These are phyloP conservation scores for Phytophthora pini DNA, from an alignment of 352 stramenopile species.

Conservation along the genomic window DNA sequence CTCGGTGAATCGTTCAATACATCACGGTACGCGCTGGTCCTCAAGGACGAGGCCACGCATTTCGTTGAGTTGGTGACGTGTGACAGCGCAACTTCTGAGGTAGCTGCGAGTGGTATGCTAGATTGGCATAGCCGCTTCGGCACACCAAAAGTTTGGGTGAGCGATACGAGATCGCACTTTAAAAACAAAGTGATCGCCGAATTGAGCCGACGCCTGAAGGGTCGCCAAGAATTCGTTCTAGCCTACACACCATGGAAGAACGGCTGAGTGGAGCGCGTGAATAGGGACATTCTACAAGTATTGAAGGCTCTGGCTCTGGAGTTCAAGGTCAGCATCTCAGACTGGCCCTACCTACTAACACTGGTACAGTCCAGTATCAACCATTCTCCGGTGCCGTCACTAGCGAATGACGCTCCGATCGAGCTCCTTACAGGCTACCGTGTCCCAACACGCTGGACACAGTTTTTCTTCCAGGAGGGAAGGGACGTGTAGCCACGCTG, in stretches of 20 bases:
- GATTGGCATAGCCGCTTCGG: slow-evolving; percentile 9
- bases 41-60: slow-evolving; percentile 19
- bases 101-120: slow-evolving; percentile 3
- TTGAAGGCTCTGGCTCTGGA: slow-evolving; percentile 5
- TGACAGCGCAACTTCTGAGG: slow-evolving; percentile 1
- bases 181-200: slow-evolving; percentile 4
- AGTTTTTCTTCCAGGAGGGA: slow-evolving; percentile 8
- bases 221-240: slow-evolving; percentile 7
- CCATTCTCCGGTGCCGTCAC: slow-evolving; percentile 2
- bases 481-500: not conserved
- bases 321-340: not conserved
- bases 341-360: slow-evolving; percentile 4
- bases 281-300: slow-evolving; percentile 2
- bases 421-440: slow-evolving; percentile 2
- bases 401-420: not conserved
- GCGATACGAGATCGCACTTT: slow-evolving; percentile 10
- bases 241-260: slow-evolving; percentile 12
- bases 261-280: slow-evolving; percentile 1
- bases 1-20: slow-evolving; percentile 13
- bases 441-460: slow-evolving; percentile 1
- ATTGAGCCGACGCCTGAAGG: slow-evolving; percentile 2
- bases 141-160: not conserved
- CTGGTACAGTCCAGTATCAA: slow-evolving; percentile 5
- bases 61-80: slow-evolving; percentile 11
- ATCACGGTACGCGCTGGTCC: slow-evolving; percentile 10